These are phyloP conservation scores for Marvania coccoides DNA, from an alignment of 139 green algal species.

Conservation along the genomic window DNA sequence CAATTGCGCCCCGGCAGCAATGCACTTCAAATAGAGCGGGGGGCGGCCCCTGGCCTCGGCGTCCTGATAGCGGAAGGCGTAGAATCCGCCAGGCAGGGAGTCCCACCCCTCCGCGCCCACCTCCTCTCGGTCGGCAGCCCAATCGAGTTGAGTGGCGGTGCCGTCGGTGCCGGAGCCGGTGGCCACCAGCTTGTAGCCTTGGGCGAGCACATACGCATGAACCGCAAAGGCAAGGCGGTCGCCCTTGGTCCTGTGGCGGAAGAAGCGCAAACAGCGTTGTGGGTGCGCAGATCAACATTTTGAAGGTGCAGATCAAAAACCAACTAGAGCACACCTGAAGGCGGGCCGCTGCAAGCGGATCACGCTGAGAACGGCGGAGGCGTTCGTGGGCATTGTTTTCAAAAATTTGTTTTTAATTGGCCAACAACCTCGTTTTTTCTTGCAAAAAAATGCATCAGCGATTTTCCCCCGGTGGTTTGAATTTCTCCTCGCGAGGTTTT, in stretches of 20 bases:
- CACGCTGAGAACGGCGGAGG: neutral
- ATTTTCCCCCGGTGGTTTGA: too few relatives aligned
- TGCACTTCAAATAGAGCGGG: conserved; percentile 23
- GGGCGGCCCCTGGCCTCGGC: conserved; percentile 6
- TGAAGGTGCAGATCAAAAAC: too few relatives aligned
- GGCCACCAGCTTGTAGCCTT: conserved; percentile 49
- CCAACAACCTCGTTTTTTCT: too few relatives aligned
- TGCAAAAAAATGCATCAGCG: too few relatives aligned
- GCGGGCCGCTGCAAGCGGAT: conserved; percentile 3
- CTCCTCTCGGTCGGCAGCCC: neutral
- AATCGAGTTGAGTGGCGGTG: neutral
- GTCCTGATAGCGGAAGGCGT: conserved; percentile 34
- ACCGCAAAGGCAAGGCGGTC: conserved; percentile 33
- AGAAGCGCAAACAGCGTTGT: too few relatives aligned
- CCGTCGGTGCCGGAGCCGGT: conserved; percentile 5
- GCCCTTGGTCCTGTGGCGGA: neutral
- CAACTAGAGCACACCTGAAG: too few relatives aligned
- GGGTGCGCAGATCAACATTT: too few relatives aligned
- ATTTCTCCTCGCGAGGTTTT: too few relatives aligned
- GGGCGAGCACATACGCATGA: conserved; percentile 29
- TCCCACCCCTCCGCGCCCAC: conserved; percentile 20
- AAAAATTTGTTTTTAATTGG: too few relatives aligned
- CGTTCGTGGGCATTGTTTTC: too few relatives aligned
- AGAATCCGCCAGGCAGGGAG: neutral
- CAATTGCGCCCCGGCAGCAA: conserved; percentile 10